Evolutionary conservation across 2,329 filamentous ascomycete genomes (phyloP), one percentile per base, ranked within the genome.

Genomic region (Aphanoascus verrucosus): DNA sequence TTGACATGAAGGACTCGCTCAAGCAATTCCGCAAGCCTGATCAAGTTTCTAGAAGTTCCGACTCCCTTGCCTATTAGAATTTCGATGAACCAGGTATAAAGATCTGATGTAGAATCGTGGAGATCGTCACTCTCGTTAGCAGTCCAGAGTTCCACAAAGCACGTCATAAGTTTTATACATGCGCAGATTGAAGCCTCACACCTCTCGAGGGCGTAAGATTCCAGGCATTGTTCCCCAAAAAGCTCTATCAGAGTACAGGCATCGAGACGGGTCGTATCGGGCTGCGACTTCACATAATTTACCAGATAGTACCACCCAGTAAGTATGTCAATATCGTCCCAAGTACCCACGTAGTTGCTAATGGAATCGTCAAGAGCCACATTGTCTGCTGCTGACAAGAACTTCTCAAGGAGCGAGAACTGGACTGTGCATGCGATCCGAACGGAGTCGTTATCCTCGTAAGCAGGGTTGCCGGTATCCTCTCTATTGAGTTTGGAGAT

Each of bases 41-140:
- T 80, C 58, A 90, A 83, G 1, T 85, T 79, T 54, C 74, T 77
- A 1, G 82, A 72, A 0, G 91, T 94, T 46, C 88, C 77, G 37
- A 85, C 77, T 43, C 83, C 82, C 43, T 79, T 83, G 5, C 79
- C 76, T 23, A 95, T 70, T 31, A 83, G 79, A 15, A 76, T 76
- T 52, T 80, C 79, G 45, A 89, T 77, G 59, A 93, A 84, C 72
- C 88, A 88, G 43, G 79, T 72, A 66, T 97, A 97, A 17, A 96
- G 72, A 56, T 94, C 84, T 17, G 82, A 78, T 2, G 84, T 86
- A 40, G 79, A 75, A 2, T 80, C 77, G n/a, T 77, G 77, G 2
- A 95, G 72, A 0, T 81, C 73, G 34, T 78, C 76, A 19, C 74
- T 72, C 40, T 78, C 66, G 1, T 66, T 74, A 19, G 79, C 74